Percentiles rank a stretch among this genome's conserved stretches.
Evolutionary conservation across 2,329 filamentous ascomycete genomes (phyloP).

Genomic region (Neonectria magnoliae): DNA sequence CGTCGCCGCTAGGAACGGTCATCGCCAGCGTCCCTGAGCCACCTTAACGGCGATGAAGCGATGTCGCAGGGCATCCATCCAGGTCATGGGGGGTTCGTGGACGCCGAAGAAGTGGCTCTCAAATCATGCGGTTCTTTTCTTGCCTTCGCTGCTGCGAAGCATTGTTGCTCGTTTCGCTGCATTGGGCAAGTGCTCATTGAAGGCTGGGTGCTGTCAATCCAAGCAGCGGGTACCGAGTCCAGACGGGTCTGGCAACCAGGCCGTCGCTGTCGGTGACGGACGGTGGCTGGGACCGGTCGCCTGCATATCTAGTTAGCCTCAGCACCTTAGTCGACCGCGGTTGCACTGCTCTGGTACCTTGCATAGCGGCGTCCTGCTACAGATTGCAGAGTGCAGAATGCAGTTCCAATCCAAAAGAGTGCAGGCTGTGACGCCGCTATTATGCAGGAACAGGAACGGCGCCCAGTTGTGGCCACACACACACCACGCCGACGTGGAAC

Average conservation of each 20-base stretch:
- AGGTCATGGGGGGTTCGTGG: constrained; percentile 30
- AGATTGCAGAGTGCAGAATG: constrained; percentile 27
- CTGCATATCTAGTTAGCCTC: constrained; percentile 10
- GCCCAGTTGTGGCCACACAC: constrained; percentile 34
- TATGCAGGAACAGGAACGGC: constrained; percentile 44
- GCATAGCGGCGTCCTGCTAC: constrained; percentile 38
- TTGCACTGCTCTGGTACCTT: constrained; percentile 39
- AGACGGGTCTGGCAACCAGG: constrained; percentile 1
- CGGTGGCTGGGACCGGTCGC: constrained; percentile 24
- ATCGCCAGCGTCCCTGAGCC: constrained; percentile 23
- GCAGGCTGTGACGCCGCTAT: constrained; percentile 35
- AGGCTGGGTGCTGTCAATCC: constrained; percentile 2
- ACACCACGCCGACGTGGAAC: constrained; percentile 29
- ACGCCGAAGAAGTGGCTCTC: constrained; percentile 23
- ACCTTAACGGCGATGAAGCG: constrained; percentile 14
- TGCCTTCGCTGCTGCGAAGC: constrained; percentile 14
- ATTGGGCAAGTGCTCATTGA: constrained; percentile 23
- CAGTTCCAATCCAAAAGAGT: constrained; percentile 2
- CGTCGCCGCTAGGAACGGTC: constrained; percentile 30
- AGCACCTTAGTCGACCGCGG: not conserved
- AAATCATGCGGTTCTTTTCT: constrained; percentile 17
- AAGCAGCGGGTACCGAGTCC: constrained; percentile 10
- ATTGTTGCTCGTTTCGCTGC: constrained; percentile 14
- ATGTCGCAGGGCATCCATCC: constrained; percentile 15
- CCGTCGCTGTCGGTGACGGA: constrained; percentile 2